These are phyloP conservation scores for Fusarium euwallaceae DNA, from an alignment of 2,329 filamentous ascomycete genomes.

Conservation along the genomic window DNA sequence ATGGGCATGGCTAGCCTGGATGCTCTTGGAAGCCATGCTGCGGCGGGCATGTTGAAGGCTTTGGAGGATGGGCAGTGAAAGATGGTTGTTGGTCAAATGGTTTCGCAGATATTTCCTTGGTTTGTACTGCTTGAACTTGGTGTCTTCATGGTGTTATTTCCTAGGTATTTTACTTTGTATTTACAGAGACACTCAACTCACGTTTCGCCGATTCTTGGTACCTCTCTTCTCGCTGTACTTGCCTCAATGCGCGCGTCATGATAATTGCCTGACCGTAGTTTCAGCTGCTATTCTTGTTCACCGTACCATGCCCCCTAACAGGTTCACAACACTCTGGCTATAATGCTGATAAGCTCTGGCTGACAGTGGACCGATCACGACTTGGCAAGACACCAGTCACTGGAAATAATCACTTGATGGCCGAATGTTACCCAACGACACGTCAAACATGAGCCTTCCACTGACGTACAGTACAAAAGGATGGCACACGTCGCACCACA, in stretches of 20 bases:
- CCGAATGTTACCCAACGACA: background rate
- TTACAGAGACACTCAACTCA: background rate
- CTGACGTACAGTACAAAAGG: too few relatives aligned
- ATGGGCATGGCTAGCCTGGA: slow-evolving; percentile 19
- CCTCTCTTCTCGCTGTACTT: background rate
- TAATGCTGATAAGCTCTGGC: background rate
- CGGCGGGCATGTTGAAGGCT: slow-evolving; percentile 7
- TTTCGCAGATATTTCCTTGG: background rate
- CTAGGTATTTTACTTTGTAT: background rate
- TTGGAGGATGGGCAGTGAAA: slow-evolving; percentile 5
- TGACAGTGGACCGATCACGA: background rate
- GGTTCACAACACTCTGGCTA: background rate
- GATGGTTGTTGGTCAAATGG: background rate
- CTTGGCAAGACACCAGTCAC: background rate
- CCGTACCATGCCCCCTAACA: background rate
- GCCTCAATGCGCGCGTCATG: background rate
- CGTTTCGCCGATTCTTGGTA: background rate
- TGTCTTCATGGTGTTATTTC: background rate
- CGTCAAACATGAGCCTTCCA: background rate
- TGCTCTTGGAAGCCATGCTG: slow-evolving; percentile 11
- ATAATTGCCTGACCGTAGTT: background rate
- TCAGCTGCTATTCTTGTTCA: background rate
- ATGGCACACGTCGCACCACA: background rate
- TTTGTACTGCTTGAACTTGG: background rate
- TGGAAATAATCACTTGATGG: background rate